A percentile compares a stretch with the other conserved stretches of the same genome.
These are phyloP conservation scores for Chiua virens DNA, from an alignment of 768 basidiomycete genomes.

Conservation along the genomic window DNA sequence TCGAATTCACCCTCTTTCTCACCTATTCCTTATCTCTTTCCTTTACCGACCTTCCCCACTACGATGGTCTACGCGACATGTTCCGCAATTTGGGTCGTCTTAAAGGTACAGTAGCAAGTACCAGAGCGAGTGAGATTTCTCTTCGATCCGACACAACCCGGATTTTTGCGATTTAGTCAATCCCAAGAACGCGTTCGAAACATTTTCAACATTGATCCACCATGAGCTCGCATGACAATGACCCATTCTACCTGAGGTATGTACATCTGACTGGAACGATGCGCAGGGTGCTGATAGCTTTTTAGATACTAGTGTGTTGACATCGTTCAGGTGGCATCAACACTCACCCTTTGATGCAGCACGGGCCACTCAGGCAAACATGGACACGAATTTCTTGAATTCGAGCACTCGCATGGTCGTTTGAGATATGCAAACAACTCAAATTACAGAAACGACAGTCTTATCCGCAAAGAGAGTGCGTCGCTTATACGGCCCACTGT, in stretches of 20 bases:
- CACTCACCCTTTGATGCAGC: constrained; percentile 6
- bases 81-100: constrained; percentile 52
- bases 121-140: not conserved
- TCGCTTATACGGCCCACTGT: constrained; percentile 10
- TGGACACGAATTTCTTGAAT: constrained; percentile 97
- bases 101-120: not conserved
- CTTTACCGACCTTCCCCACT: too few relatives aligned
- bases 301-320: constrained; percentile 51
- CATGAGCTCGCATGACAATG: constrained; percentile 49
- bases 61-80: too few relatives aligned
- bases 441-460: constrained; percentile 95
- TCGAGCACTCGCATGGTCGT: constrained; percentile 96
- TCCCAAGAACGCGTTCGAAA: not conserved
- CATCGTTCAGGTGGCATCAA: not conserved
- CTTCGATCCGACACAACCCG: constrained; percentile 19
- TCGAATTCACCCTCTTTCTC: too few relatives aligned
- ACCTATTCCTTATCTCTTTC: too few relatives aligned
- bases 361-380: constrained; percentile 99
- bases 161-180: not conserved
- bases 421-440: constrained; percentile 99
- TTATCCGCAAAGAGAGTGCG: constrained; percentile 98
- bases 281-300: constrained; percentile 12
- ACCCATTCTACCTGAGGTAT: constrained; percentile 81
- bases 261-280: constrained; percentile 10
- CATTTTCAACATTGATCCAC: constrained; percentile 16